phyloP scores from a whole-genome alignment of 352 stramenopile genomes.

The Pythium scleroteichum region DNA sequence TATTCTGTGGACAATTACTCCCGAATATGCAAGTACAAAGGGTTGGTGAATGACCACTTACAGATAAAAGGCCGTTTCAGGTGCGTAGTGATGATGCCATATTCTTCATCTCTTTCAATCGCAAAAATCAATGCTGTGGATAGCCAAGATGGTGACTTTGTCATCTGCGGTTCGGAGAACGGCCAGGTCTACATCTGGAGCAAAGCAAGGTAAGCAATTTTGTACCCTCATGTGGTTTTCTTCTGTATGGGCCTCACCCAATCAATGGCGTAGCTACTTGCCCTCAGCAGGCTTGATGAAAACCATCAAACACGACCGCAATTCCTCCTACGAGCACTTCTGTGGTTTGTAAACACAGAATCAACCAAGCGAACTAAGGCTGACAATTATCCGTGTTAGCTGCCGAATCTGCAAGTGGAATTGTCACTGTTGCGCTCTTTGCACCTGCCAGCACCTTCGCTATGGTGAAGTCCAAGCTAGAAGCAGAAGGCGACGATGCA shows the following conservation, averaged over 20 bases:
- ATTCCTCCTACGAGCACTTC: slow-evolving; percentile 82
- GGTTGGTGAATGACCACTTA: slow-evolving; percentile 83
- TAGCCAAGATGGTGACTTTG: slow-evolving; percentile 81
- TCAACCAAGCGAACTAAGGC: background rate
- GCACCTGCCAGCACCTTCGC: slow-evolving; percentile 77
- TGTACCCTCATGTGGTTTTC: background rate
- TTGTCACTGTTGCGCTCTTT: slow-evolving; percentile 82
- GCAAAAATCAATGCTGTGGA: background rate
- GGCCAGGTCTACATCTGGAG: slow-evolving; percentile 87
- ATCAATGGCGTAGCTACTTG: slow-evolving; percentile 31
- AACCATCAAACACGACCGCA: slow-evolving; percentile 75
- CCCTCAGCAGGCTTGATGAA: slow-evolving; percentile 62
- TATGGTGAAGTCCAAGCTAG: slow-evolving; percentile 76
- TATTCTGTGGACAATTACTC: slow-evolving; percentile 91
- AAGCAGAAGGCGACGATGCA: slow-evolving; percentile 50
- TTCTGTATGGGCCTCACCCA: background rate
- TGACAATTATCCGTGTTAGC: slow-evolving; percentile 27
- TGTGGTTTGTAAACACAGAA: slow-evolving; percentile 38
- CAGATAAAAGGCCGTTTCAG: slow-evolving; percentile 87
- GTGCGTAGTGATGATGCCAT: slow-evolving; percentile 23
- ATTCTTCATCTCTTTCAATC: too few species aligned
- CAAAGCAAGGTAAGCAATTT: slow-evolving; percentile 53
- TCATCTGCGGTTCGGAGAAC: slow-evolving; percentile 88
- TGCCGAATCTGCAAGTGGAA: slow-evolving; percentile 65
- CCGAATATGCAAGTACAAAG: slow-evolving; percentile 92